phyloP scores from a whole-genome alignment of 768 basidiomycete genomes.

The Rubroboletus pulcherrimus region DNA sequence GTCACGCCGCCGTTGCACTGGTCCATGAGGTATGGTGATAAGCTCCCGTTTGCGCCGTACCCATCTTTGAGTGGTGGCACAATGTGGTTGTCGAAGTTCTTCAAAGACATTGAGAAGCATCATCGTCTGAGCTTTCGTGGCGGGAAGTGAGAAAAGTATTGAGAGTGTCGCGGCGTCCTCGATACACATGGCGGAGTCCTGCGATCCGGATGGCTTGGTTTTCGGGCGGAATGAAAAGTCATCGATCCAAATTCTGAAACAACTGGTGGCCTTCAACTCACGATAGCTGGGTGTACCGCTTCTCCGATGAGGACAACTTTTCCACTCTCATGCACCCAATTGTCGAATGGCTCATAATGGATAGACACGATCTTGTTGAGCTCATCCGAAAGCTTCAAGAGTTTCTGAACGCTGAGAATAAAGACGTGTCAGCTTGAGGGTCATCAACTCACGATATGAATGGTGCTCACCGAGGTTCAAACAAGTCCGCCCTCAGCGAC shows the following conservation, averaged over 20 bases:
- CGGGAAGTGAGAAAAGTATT: conserved; percentile 50
- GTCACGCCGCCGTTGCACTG: conserved; percentile 45
- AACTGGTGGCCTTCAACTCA: conserved; percentile 13
- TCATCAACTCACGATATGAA: no score
- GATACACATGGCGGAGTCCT: conserved; percentile 44
- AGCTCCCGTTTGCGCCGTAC: conserved; percentile 42
- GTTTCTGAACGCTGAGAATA: conserved; percentile 14
- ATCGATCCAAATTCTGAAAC: background rate
- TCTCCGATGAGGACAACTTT: conserved; percentile 54
- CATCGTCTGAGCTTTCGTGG: conserved; percentile 41
- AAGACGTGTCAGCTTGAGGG: background rate
- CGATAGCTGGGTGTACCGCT: conserved; percentile 55
- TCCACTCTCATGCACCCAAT: conserved; percentile 48
- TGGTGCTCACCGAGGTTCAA: conserved; percentile 21
- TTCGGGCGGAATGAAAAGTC: background rate
- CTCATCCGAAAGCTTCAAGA: conserved; percentile 14
- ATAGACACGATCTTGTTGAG: conserved; percentile 32
- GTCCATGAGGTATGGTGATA: conserved; percentile 41
- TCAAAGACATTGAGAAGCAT: conserved; percentile 53
- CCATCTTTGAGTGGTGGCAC: conserved; percentile 36
- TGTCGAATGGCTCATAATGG: conserved; percentile 38
- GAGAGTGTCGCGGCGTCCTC: conserved; percentile 63
- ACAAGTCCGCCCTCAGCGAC: conserved; percentile 11
- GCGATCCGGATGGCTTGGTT: conserved; percentile 46
- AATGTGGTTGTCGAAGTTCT: conserved; percentile 52